Evolutionary conservation across 371 early-diverging fungal species (phyloP), one percentile per base, ranked within the genome.

Genomic region (Apophysomyces trapeziformis): DNA sequence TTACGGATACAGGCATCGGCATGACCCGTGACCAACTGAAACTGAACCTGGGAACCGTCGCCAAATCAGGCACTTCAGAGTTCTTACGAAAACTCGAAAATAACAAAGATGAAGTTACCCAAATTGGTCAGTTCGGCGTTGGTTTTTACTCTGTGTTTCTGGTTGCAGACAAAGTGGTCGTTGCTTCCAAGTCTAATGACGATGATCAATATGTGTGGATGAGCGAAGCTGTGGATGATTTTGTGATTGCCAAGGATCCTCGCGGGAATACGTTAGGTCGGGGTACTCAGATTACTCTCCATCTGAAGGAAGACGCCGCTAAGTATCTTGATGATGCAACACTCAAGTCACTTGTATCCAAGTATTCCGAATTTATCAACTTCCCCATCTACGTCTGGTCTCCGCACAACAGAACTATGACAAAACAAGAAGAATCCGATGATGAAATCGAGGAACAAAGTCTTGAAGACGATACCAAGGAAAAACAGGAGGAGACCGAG

Each of bases 71-170:
- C 35, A 93, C 95, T 0, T 87, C 92, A 36, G 94, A 93, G 67
- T 93, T 97, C 72, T 72, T 95, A 67, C 80, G 90, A 63, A 82
- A 88, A 36, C 56, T 95, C 63, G 89, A 90, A 54, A 80, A 83
- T 21, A 76, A 76, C 60, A 80, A 79, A 70, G 90, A 89, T 61
- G 88, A 73, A 39, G 80, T 85, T 64, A 84, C 85, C 58, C 76
- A 95, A 72, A 98, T 98, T 73, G 99, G 99, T 54, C 98, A 98
- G 83, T 99, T 99, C 80, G 99, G 99, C 86, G 95, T 98, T 38
- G 99, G 99, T 21, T 98, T 98, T 79, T 99, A 99, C 83, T 95
- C 89, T 21, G 90, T 91, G 54, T 95, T 93, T 72, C 75, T 97
- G 70, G 96, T 99, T 3, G 96, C 98, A n/a, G 96, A 97, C 78